These are phyloP conservation scores for Neurospora sp. DNA, from an alignment of 2,329 filamentous ascomycete species.

Conservation along the genomic window DNA sequence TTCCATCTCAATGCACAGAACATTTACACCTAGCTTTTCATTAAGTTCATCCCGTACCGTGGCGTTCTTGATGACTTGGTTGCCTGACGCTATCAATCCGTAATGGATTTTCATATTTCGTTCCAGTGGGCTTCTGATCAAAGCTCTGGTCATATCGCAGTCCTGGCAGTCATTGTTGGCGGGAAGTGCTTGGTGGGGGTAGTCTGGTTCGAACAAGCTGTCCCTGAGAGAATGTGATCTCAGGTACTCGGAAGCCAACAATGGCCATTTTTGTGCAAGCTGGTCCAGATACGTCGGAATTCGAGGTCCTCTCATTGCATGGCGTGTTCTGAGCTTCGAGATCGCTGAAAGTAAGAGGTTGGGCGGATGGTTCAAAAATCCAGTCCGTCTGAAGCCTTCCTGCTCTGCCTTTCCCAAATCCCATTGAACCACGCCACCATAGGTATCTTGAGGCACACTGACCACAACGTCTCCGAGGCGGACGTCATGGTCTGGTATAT, in stretches of 20 bases:
- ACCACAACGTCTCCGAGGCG: conserved; percentile 26
- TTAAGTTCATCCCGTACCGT: conserved; percentile 17
- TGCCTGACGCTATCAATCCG: conserved; percentile 25
- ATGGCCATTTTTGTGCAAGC: not conserved
- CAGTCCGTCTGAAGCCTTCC: conserved; percentile 6
- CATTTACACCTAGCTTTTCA: conserved; percentile 2
- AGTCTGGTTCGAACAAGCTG: not conserved
- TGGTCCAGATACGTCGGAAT: not conserved
- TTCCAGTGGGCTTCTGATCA: too few species aligned
- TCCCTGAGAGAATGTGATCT: not conserved
- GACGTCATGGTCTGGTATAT: conserved; percentile 21
- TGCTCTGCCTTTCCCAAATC: conserved; percentile 18
- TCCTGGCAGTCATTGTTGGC: too few species aligned
- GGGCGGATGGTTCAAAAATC: not conserved
- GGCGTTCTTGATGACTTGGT: conserved; percentile 23
- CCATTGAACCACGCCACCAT: conserved; percentile 19
- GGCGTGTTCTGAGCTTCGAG: not conserved
- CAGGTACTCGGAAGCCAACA: not conserved
- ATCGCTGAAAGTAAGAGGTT: not conserved
- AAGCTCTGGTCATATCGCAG: too few species aligned
- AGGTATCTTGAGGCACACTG: conserved; percentile 9
- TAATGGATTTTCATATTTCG: conserved; percentile 20
- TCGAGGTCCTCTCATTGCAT: not conserved
- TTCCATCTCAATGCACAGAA: conserved; percentile 27
- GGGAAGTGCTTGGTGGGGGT: too few species aligned